These are phyloP conservation scores for Saccharomycopsis javanensis DNA, from an alignment of 805 yeast genomes.

Conservation along the genomic window DNA sequence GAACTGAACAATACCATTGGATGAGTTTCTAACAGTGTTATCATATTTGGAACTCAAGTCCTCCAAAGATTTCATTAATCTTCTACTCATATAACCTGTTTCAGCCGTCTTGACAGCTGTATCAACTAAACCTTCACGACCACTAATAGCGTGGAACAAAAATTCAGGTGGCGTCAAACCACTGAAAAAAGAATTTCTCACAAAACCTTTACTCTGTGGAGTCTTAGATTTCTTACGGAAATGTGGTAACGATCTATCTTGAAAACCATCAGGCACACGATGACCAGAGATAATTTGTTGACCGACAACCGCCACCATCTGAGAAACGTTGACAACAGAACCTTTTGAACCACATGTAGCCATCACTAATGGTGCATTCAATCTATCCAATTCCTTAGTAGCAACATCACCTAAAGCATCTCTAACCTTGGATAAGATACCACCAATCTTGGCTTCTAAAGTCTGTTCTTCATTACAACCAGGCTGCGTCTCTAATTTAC, in stretches of 20 bases:
- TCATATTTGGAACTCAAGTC: constrained; percentile 92
- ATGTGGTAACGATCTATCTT: constrained; percentile 95
- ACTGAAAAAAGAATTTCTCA: constrained; percentile 86
- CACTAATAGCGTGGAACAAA: constrained; percentile 96
- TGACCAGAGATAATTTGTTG: constrained; percentile 98
- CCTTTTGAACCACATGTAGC: constrained; percentile 99
- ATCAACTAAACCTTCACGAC: constrained; percentile 98
- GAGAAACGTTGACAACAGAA: constrained; percentile 94
- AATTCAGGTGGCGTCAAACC: constrained; percentile 97
- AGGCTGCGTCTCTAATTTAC: constrained; percentile 94
- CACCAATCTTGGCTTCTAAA: constrained; percentile 94
- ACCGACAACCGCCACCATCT: constrained; percentile 99
- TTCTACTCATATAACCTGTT: constrained; percentile 97
- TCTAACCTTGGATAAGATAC: constrained; percentile 90
- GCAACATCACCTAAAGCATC: constrained; percentile 99
- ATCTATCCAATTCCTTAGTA: constrained; percentile 77
- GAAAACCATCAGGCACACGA: constrained; percentile 99
- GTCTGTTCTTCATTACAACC: constrained; percentile 99
- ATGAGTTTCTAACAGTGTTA: constrained; percentile 87
- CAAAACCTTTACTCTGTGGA: constrained; percentile 97
- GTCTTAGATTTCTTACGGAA: constrained; percentile 92
- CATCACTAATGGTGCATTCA: constrained; percentile 96
- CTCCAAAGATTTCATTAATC: constrained; percentile 95
- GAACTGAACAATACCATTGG: constrained; percentile 95
- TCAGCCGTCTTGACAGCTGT: constrained; percentile 99